Evolutionary conservation across 495 filamentous ascomycete species (phyloP).

Genomic region (Aspergillus sclerotioniger): DNA sequence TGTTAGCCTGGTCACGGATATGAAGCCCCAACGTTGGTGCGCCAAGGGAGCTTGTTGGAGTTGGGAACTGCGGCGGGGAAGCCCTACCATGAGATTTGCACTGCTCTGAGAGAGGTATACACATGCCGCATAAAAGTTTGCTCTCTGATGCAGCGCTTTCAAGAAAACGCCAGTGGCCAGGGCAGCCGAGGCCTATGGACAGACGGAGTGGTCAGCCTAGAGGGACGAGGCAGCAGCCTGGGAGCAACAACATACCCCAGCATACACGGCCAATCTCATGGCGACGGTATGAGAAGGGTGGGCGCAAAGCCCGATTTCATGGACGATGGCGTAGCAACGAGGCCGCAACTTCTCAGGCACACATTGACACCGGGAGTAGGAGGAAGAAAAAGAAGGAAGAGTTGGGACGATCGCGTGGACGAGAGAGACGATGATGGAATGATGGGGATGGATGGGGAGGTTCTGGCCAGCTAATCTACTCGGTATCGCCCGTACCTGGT

Average conservation of each 20-base stretch:
- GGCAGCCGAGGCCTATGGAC: constrained; percentile 63
- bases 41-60: neutral
- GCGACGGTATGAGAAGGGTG: constrained; percentile 23
- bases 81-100: constrained; percentile 79
- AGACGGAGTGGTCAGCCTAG: constrained; percentile 9
- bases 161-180: constrained; percentile 79
- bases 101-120: constrained; percentile 96
- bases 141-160: constrained; percentile 87
- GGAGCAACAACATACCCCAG: constrained; percentile 42
- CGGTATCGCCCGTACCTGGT: constrained; percentile 40
- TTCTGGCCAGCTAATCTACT: constrained; percentile 45
- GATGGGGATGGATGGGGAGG: constrained; percentile 6
- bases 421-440: constrained; percentile 4
- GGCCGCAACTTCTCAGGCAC: constrained; percentile 13
- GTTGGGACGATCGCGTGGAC: constrained; percentile 17
- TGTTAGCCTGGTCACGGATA: neutral
- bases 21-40: neutral
- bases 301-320: constrained; percentile 33
- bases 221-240: neutral
- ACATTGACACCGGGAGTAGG: constrained; percentile 19
- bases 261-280: constrained; percentile 55
- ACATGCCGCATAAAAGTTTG: constrained; percentile 96
- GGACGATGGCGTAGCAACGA: constrained; percentile 21
- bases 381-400: constrained; percentile 4
- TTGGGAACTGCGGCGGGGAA: neutral